A percentile compares a stretch with the other conserved stretches of the same genome.
phyloP scores from a whole-genome alignment of 192 early-diverging fungal genomes.

The Umbelopsis isabellina region DNA sequence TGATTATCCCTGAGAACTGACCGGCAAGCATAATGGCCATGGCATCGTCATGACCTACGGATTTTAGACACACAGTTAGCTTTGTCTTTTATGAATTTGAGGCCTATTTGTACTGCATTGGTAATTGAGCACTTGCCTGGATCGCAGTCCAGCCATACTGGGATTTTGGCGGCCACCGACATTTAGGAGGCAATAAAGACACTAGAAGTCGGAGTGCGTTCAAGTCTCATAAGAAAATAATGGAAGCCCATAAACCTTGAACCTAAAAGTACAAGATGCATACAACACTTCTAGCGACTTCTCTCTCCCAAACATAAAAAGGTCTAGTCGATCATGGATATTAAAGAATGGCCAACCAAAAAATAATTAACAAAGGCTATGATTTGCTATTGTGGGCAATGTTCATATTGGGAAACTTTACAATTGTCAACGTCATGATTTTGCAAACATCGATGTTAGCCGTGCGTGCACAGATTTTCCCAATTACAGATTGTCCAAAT shows the following conservation, averaged over 20 bases:
- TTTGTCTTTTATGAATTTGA: no score
- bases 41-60: conserved; percentile 32
- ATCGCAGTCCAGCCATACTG: conserved; percentile 30
- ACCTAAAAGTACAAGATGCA: no score
- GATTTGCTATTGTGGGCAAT: no score
- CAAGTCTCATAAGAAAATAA: no score
- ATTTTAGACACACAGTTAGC: neutral
- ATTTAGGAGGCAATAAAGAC: no score
- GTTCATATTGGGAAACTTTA: neutral
- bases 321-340: neutral
- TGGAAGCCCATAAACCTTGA: no score
- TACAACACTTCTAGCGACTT: no score
- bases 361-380: no score
- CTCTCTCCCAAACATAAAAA: no score
- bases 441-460: neutral
- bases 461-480: neutral
- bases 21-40: conserved; percentile 36
- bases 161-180: neutral
- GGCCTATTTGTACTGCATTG: neutral
- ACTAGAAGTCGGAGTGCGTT: no score
- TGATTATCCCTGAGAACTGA: neutral
- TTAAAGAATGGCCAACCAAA: neutral
- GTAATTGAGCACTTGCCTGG: neutral
- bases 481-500: neutral
- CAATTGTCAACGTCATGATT: neutral